Evolutionary conservation across 2,329 filamentous ascomycete genomes (phyloP).

Genomic region (Phialophora chinensis): DNA sequence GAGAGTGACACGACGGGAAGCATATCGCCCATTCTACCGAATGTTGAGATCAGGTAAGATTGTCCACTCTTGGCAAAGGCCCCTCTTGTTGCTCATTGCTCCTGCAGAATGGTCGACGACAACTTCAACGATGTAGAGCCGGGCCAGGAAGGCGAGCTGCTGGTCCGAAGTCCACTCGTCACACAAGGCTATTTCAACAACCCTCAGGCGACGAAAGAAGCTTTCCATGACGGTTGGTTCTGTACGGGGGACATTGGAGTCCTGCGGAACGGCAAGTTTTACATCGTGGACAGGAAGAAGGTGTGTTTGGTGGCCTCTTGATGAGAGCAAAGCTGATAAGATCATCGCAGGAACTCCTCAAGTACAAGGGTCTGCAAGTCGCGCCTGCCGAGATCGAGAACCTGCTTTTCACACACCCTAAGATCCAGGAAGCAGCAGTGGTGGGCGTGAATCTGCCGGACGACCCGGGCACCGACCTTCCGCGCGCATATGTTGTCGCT

Average conservation of each 20-base stretch:
- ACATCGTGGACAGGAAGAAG: slow-evolving; percentile 79
- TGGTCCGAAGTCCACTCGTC: slow-evolving; percentile 34
- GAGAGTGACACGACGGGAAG: slow-evolving; percentile 55
- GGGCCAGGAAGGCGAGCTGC: slow-evolving; percentile 34
- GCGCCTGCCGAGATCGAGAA: slow-evolving; percentile 66
- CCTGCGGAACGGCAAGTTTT: slow-evolving; percentile 69
- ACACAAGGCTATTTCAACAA: slow-evolving; percentile 45
- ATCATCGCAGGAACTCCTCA: slow-evolving; percentile 46
- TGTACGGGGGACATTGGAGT: slow-evolving; percentile 42
- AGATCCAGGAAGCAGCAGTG: slow-evolving; percentile 61
- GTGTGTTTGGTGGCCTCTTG: slow-evolving; percentile 31
- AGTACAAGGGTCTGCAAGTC: slow-evolving; percentile 70
- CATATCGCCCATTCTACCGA: slow-evolving; percentile 47
- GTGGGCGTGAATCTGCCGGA: slow-evolving; percentile 59
- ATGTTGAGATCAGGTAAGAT: slow-evolving; percentile 40
- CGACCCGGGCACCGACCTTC: slow-evolving; percentile 58
- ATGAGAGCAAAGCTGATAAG: neutral
- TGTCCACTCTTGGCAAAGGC: neutral
- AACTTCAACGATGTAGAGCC: slow-evolving; percentile 33
- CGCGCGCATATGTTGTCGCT: slow-evolving; percentile 63
- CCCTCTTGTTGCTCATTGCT: slow-evolving; percentile 8
- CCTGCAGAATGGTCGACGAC: slow-evolving; percentile 32
- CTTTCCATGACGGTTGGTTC: slow-evolving; percentile 46
- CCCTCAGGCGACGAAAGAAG: slow-evolving; percentile 37
- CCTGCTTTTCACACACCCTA: slow-evolving; percentile 50